Conservation (phyloP, 2,329 filamentous ascomycete genomes). For the Ophiostoma australiae region DNA sequence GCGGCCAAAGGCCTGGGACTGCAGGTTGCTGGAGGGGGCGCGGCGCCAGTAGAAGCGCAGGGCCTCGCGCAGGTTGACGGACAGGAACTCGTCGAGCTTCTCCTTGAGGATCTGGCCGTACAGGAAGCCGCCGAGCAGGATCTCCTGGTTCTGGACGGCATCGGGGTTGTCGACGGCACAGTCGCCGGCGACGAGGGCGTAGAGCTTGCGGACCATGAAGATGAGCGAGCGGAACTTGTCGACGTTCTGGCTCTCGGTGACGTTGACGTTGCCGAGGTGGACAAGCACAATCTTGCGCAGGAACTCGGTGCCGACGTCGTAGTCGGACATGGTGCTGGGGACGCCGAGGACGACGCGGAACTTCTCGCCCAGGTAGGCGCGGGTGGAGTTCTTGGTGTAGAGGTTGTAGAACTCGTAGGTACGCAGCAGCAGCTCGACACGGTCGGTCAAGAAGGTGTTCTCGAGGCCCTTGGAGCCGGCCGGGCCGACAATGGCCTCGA, state of each 20-base stretch:
- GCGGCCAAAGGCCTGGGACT: conserved; percentile 68
- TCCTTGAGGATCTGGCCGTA: conserved; percentile 97
- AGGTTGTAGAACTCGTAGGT: conserved; percentile 90
- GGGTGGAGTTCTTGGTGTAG: conserved; percentile 74
- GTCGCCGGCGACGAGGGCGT: conserved; percentile 85
- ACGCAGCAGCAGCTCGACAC: conserved; percentile 82
- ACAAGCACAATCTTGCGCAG: conserved; percentile 84
- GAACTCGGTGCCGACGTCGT: conserved; percentile 88
- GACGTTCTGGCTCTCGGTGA: conserved; percentile 74
- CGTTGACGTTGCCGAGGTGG: conserved; percentile 79
- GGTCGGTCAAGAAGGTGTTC: conserved; percentile 91
- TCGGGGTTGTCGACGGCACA: conserved; percentile 94
- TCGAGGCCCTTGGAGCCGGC: conserved; percentile 70
- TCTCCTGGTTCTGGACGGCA: conserved; percentile 92
- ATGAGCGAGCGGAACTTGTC: conserved; percentile 93
- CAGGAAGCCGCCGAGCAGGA: conserved; percentile 85
- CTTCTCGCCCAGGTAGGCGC: conserved; percentile 82
- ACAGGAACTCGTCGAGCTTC: conserved; percentile 81
- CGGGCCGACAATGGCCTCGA: conserved; percentile 81
- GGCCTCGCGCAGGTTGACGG: conserved; percentile 46
- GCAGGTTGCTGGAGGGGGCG: conserved; percentile 64
- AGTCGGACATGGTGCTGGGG: conserved; percentile 75
- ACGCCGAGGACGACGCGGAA: conserved; percentile 85
- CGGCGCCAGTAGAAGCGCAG: conserved; percentile 55
- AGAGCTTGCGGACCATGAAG: conserved; percentile 95